Evolutionary conservation across 2,329 filamentous ascomycete species (phyloP), one percentile per base, ranked within the genome.

Genomic region (Botryotinia calthae): DNA sequence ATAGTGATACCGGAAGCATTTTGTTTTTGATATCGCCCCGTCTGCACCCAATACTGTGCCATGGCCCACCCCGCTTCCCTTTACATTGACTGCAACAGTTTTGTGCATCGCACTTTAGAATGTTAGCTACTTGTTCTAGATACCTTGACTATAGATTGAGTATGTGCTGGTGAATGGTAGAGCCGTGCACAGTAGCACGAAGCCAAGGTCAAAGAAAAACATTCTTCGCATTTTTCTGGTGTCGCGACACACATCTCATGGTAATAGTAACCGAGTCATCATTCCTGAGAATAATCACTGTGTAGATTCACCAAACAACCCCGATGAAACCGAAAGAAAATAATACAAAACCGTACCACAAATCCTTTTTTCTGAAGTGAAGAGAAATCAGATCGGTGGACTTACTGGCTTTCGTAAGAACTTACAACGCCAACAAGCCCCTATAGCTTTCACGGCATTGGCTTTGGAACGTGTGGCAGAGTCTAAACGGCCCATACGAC

Each of bases 341-440:
- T 4, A 8, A 28, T 2, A 28, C 1, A 9, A 40, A 25, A 54
- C 18, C 34, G 1, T 20, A 28, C 8, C 8, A 54, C 22, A 6
- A 1, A 40, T 28, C 14, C 9, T 51, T 56, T 56, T 7, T 25
- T 8, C 25, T 6, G 12, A 42, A 6, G 28, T 4, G 20, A 37
- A 28, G 9, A 10, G 40, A 16, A 25, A 1, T 25, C 25, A 31
- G 2, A 56, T 42, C 25, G 34, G 3, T 20, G 22, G 22, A 62
- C 73, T 71, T 73, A 74, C 74, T 48, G 59, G 56, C 58, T 75
- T 74, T 58, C 72, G 63, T 61, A 75, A 44, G 40, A 75, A 70
- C 34, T 69, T 74, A 22, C 74, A 75, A 25, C 73, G 72, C 74
- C 73, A 75, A 58, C 74, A 75, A 58, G 74, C 73, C 18, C 74